Evolutionary conservation across 1,284 basidiomycete species (phyloP).

Genomic region (Paramarasmius palmivorus): DNA sequence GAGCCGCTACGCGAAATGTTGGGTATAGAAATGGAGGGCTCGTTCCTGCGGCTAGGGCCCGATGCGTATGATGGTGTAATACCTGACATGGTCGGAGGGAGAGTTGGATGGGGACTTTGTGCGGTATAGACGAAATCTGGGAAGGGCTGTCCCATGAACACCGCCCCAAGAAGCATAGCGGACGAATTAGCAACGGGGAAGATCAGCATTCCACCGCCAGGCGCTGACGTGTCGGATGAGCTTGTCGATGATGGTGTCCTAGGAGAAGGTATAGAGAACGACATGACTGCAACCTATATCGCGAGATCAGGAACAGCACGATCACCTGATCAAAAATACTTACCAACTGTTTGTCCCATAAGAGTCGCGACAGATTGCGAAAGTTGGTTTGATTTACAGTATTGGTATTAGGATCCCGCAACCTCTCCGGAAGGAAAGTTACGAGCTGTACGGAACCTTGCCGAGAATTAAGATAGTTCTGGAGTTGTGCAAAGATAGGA

Average conservation of each 20-base stretch:
- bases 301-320: conserved; percentile 7
- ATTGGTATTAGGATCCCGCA: conserved; percentile 46
- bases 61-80: conserved; percentile 5
- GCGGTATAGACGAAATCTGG: conserved; percentile 46
- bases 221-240: conserved; percentile 2
- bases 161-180: conserved; percentile 56
- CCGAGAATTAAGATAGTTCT: conserved; percentile 15
- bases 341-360: conserved; percentile 55
- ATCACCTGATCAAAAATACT: conserved; percentile 19
- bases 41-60: conserved; percentile 1
- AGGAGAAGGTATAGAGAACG: conserved; percentile 26
- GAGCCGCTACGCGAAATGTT: background rate
- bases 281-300: conserved; percentile 53
- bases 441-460: conserved; percentile 46
- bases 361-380: conserved; percentile 48
- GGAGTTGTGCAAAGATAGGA: conserved; percentile 14
- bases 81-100: conserved; percentile 19
- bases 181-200: conserved; percentile 58
- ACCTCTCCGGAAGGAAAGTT: conserved; percentile 63
- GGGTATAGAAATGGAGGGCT: conserved; percentile 9
- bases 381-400: conserved; percentile 54
- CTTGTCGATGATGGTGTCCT: conserved; percentile 4
- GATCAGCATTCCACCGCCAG: conserved; percentile 53
- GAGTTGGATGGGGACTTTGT: background rate
- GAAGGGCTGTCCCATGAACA: conserved; percentile 50